Conservation (phyloP, 1,284 basidiomycete genomes). For the Rhodotorula mucilaginosa region DNA sequence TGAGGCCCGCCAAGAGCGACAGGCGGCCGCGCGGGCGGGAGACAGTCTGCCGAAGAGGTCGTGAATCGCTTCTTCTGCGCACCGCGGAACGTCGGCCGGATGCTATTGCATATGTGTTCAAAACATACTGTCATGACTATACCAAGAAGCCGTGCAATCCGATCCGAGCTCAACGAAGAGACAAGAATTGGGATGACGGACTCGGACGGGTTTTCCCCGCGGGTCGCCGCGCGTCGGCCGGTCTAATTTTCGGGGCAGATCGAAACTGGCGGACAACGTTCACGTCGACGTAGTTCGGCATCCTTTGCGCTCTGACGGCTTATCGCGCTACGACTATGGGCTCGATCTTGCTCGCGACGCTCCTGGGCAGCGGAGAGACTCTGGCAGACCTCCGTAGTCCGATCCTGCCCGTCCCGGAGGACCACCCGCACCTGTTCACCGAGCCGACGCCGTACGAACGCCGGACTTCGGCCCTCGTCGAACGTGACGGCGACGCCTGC, state of each 20-base stretch:
- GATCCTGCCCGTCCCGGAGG: slow-evolving; percentile 7
- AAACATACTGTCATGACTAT: too few species aligned
- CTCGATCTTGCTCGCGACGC: neutral
- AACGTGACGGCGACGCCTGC: neutral
- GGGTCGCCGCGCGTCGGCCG: too few species aligned
- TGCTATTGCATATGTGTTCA: too few species aligned
- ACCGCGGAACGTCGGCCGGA: too few species aligned
- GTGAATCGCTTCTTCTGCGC: too few species aligned
- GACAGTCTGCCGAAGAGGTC: neutral
- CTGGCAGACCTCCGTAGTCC: slow-evolving; percentile 10
- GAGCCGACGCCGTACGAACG: neutral
- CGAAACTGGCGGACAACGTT: too few species aligned
- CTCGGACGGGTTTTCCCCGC: too few species aligned
- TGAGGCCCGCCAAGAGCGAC: slow-evolving; percentile 6
- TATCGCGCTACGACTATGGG: neutral
- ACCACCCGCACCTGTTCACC: neutral
- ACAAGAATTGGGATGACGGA: too few species aligned
- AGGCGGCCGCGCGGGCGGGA: neutral
- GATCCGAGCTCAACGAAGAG: too few species aligned
- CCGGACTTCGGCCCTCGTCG: neutral
- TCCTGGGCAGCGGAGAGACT: slow-evolving; percentile 1
- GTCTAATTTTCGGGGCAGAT: too few species aligned
- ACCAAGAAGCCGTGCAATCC: too few species aligned
- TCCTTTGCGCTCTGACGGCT: neutral
- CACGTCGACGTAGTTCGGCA: too few species aligned